A percentile compares a stretch with the other conserved stretches of the same genome.
These are phyloP conservation scores for Venturia pyrina DNA, from an alignment of 2,329 filamentous ascomycete genomes.

Conservation along the genomic window DNA sequence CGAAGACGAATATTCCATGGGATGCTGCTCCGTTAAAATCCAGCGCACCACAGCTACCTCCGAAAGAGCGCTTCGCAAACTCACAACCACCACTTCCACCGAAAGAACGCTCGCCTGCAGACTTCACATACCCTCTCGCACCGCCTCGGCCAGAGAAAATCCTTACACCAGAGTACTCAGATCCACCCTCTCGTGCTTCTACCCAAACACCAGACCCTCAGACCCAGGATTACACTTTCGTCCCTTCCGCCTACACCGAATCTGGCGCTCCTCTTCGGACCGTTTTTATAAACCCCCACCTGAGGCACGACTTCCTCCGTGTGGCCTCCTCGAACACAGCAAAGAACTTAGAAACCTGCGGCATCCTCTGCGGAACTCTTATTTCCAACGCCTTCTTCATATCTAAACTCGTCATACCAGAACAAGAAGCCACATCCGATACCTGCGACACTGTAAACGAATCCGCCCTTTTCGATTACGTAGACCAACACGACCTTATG, in stretches of 20 bases:
- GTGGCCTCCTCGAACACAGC: slow-evolving; percentile 68
- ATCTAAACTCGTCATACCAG: slow-evolving; percentile 76
- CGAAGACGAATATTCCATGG: not conserved
- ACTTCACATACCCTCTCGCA: not conserved
- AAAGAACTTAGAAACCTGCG: slow-evolving; percentile 84
- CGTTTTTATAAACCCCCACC: slow-evolving; percentile 69
- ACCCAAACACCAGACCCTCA: slow-evolving; percentile 34
- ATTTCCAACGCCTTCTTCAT: slow-evolving; percentile 93
- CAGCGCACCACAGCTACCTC: not conserved
- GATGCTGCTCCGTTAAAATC: not conserved
- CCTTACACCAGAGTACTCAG: not conserved
- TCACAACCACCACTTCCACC: slow-evolving; percentile 3
- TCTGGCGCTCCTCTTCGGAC: slow-evolving; percentile 79
- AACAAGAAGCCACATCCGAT: slow-evolving; percentile 81
- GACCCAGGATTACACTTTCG: slow-evolving; percentile 59
- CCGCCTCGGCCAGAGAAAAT: slow-evolving; percentile 8
- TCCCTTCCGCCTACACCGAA: slow-evolving; percentile 78
- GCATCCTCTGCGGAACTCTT: slow-evolving; percentile 81
- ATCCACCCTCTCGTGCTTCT: slow-evolving; percentile 19
- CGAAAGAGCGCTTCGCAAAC: slow-evolving; percentile 1
- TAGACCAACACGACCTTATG: slow-evolving; percentile 71
- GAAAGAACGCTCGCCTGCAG: not conserved
- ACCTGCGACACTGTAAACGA: slow-evolving; percentile 94
- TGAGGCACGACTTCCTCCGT: slow-evolving; percentile 65
- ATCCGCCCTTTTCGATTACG: slow-evolving; percentile 76